Conservation (phyloP, 805 yeast genomes). For the Wickerhamomyces hampshirensis region DNA sequence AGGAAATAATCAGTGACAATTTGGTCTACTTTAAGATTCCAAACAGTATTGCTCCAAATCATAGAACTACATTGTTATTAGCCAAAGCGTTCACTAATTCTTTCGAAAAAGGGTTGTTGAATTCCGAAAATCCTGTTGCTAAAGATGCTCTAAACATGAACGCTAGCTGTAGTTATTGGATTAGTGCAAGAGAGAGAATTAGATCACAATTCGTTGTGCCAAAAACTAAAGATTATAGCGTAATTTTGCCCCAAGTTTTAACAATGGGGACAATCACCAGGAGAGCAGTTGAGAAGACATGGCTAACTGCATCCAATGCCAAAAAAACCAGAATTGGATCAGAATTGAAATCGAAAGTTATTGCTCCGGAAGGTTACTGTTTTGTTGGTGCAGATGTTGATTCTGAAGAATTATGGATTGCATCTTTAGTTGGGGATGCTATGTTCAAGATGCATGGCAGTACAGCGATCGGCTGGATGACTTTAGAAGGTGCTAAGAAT, state of each 20-base stretch:
- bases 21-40: slow-evolving; percentile 63
- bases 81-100: slow-evolving; percentile 68
- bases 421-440: slow-evolving; percentile 90
- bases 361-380: slow-evolving; percentile 84
- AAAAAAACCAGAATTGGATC: slow-evolving; percentile 84
- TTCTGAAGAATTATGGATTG: slow-evolving; percentile 97
- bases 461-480: slow-evolving; percentile 99
- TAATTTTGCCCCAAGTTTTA: slow-evolving; percentile 78
- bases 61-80: slow-evolving; percentile 70
- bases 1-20: not conserved
- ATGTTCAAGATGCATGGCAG: slow-evolving; percentile 88
- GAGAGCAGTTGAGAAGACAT: slow-evolving; percentile 93
- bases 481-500: slow-evolving; percentile 87
- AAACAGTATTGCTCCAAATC: slow-evolving; percentile 76
- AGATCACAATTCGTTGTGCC: slow-evolving; percentile 81
- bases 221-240: slow-evolving; percentile 27
- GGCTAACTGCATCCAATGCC: slow-evolving; percentile 97
- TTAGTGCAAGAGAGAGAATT: slow-evolving; percentile 82
- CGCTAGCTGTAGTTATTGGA: slow-evolving; percentile 87
- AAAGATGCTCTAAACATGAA: slow-evolving; percentile 73
- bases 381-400: slow-evolving; percentile 99
- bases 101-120: slow-evolving; percentile 69
- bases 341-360: slow-evolving; percentile 80
- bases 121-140: slow-evolving; percentile 70
- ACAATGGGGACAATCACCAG: slow-evolving; percentile 97